Evolutionary conservation across 345 rosid genomes (phyloP).

Genomic region (Populus pruinosa): DNA sequence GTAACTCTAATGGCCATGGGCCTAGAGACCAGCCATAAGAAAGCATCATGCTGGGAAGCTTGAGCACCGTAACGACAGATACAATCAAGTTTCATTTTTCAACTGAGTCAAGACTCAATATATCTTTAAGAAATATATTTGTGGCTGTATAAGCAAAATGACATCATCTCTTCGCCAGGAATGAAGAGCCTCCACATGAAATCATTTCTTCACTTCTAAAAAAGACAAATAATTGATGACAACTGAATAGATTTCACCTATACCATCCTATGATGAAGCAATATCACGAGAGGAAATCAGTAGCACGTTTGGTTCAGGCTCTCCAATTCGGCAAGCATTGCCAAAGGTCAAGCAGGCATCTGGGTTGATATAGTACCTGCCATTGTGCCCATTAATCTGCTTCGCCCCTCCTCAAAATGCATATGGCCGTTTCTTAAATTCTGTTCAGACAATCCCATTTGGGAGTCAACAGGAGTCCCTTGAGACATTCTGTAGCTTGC

Average conservation of each 20-base stretch:
- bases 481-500: conserved; percentile 23
- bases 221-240: neutral
- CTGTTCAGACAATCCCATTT: conserved; percentile 41
- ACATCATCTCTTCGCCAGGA: conserved; percentile 10
- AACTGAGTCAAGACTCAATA: neutral
- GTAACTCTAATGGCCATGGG: neutral
- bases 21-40: neutral
- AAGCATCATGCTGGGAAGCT: neutral
- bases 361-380: conserved; percentile 26
- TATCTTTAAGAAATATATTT: neutral
- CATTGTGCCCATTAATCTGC: conserved; percentile 46
- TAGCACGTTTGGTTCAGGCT: conserved; percentile 31
- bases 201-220: conserved; percentile 6
- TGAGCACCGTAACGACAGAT: neutral
- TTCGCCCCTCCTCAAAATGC: conserved; percentile 41
- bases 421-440: conserved; percentile 30
- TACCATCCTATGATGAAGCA: neutral
- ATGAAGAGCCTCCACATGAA: conserved; percentile 7
- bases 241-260: conserved; percentile 2
- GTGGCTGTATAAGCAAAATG: conserved; percentile 12
- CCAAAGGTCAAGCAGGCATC: conserved; percentile 45
- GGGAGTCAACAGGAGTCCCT: conserved; percentile 19
- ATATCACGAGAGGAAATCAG: neutral
- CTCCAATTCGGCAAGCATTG: conserved; percentile 48
- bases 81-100: conserved; percentile 7